phyloP scores from a whole-genome alignment of 306 rosid genomes.

The Cucumis hystrix region DNA sequence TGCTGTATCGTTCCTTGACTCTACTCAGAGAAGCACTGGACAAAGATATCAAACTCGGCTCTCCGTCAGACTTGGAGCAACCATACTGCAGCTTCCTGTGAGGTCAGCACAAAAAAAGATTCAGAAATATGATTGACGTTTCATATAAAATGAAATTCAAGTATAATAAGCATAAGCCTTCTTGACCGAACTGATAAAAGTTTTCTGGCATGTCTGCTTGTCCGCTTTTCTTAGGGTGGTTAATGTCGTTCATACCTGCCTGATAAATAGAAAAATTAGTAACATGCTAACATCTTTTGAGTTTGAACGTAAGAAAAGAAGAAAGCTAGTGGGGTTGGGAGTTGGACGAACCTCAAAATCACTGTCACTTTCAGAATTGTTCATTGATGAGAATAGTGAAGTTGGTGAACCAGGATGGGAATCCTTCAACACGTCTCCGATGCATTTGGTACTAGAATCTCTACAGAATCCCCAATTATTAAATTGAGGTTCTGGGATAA shows the following conservation, averaged over 20 bases:
- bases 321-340: neutral
- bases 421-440: slow-evolving; percentile 24
- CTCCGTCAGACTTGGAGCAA: slow-evolving; percentile 8
- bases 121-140: slow-evolving; percentile 6
- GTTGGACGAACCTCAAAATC: slow-evolving; percentile 24
- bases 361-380: slow-evolving; percentile 20
- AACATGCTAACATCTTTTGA: neutral
- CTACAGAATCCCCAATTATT: slow-evolving; percentile 6
- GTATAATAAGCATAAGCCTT: slow-evolving; percentile 6
- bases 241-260: slow-evolving; percentile 21
- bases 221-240: slow-evolving; percentile 8
- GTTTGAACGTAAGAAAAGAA: neutral
- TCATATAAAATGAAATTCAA: neutral
- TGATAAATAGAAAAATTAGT: neutral
- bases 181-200: slow-evolving; percentile 21
- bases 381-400: slow-evolving; percentile 23
- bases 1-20: slow-evolving; percentile 14
- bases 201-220: slow-evolving; percentile 19
- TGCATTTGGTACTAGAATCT: slow-evolving; percentile 21
- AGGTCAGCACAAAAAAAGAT: slow-evolving; percentile 11
- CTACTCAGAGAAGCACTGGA: slow-evolving; percentile 12
- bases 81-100: slow-evolving; percentile 33
- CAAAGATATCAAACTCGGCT: slow-evolving; percentile 6
- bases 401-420: slow-evolving; percentile 15
- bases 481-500: slow-evolving; percentile 11